phyloP scores from a whole-genome alignment of 345 rosid species.

The Syzygium aromaticum region DNA sequence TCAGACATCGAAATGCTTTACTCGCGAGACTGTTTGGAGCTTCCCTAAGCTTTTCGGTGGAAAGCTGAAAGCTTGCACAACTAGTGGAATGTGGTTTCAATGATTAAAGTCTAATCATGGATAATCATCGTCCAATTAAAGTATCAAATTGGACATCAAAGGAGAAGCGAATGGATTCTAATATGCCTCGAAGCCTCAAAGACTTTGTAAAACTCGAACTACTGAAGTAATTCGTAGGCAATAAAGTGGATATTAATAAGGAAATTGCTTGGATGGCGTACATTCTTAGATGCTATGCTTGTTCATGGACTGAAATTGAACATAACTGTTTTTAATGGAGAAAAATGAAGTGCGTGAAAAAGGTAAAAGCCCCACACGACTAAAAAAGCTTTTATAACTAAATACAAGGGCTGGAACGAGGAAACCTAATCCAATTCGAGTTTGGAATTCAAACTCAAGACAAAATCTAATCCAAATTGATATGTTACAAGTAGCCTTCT shows the following conservation, averaged over 20 bases:
- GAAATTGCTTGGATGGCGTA: background rate
- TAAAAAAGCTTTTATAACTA: background rate
- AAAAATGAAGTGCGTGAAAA: background rate
- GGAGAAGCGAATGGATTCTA: background rate
- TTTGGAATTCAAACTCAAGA: background rate
- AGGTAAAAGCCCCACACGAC: background rate
- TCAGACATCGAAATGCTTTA: background rate
- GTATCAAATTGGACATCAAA: background rate
- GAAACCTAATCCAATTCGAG: background rate
- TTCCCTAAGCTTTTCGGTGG: background rate
- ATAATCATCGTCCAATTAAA: background rate
- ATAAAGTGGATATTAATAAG: background rate
- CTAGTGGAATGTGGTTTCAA: background rate
- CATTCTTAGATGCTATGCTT: background rate
- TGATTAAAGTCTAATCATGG: background rate
- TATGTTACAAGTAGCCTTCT: background rate
- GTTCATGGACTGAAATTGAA: background rate
- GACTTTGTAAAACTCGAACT: background rate
- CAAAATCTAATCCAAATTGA: background rate
- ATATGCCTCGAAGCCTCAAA: background rate
- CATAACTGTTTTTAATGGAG: background rate
- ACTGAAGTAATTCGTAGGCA: background rate
- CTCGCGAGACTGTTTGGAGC: background rate
- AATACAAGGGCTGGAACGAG: background rate
- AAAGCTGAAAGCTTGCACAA: background rate